Conservation (phyloP, 2,329 filamentous ascomycete species). For the Trichophyton equinum region DNA sequence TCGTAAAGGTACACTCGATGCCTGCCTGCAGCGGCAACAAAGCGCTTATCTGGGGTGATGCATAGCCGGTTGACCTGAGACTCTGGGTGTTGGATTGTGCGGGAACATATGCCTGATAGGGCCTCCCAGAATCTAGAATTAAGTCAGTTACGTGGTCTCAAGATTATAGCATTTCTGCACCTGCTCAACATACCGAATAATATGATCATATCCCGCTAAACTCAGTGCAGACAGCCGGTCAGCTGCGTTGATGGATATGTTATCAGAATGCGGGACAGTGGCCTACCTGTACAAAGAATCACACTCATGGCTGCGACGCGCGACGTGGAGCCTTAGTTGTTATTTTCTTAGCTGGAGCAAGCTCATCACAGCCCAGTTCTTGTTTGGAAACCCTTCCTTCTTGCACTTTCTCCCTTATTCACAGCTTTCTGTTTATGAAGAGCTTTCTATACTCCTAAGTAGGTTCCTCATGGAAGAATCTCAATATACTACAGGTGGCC, state of each 20-base stretch:
- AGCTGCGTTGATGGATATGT: background rate
- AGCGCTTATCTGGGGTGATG: slow-evolving; percentile 96
- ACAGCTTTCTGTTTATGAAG: background rate
- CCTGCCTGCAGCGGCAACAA: slow-evolving; percentile 66
- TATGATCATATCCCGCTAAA: slow-evolving; percentile 60
- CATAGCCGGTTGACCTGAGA: slow-evolving; percentile 97
- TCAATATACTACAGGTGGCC: too few species aligned
- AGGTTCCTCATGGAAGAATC: too few species aligned
- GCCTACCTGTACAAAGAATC: slow-evolving; percentile 53
- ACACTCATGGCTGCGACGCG: slow-evolving; percentile 43
- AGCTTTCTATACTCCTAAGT: too few species aligned
- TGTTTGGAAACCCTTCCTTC: background rate
- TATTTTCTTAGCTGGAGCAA: background rate
- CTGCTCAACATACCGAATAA: slow-evolving; percentile 47
- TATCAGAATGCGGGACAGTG: background rate
- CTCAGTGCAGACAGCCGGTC: too few species aligned
- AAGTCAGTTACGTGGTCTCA: background rate
- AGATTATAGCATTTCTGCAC: background rate
- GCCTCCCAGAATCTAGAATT: slow-evolving; percentile 84
- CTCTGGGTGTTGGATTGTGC: slow-evolving; percentile 94
- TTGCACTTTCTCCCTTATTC: background rate
- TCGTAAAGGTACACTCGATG: slow-evolving; percentile 96
- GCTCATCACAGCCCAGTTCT: background rate
- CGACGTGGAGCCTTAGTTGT: background rate
- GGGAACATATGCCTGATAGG: slow-evolving; percentile 90